Base-by-base conservation (phyloP, 108 stramenopile genomes). In the Nitzschia sp. region DNA sequence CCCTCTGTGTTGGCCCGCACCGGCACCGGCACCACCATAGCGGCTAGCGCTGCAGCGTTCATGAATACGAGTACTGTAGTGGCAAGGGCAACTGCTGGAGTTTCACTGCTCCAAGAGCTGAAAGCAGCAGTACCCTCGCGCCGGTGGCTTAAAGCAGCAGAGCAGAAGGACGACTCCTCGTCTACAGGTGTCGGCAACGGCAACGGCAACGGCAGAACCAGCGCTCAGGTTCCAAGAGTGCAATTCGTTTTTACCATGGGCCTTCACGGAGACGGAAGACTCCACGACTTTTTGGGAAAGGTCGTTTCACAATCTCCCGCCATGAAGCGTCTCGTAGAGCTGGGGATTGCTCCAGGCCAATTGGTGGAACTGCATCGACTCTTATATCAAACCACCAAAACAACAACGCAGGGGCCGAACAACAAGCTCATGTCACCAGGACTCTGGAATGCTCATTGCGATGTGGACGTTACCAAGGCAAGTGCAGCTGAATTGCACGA, bases 211-310 rank as follows among this genome's bases (percentile, higher is more conserved):
- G n/a, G n/a, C n/a, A n/a, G n/a, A n/a, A n/a, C n/a, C n/a, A n/a
- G n/a, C n/a, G n/a, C n/a, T n/a, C n/a, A n/a, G n/a, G n/a, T n/a
- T 50, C 48, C 55, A 3, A 26, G 30, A 60, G 35, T 38, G 3
- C 36, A 35, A 17, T 60, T 60, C 22, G 13, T 60, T 15, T 60
- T 60, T 60, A 60, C 58, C 36, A 60, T 60, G 58, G 58, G 35
- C 16, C 30, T 60, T 3, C 2, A 21, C 35, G 22, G 58, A 38
- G 58, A 38, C 16, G 36, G n/a, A 19, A 11, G 16, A 2, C 48
- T 50, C 21, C 58, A 60, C 38, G n/a, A 38, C 11, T 2, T 17
- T 5, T 13, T 60, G 9, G 58, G 58, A 2, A 35, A 41, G 17
- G 13, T 22, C 22, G 22, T 41, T 23, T 2, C 22, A 11, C 9